These are phyloP conservation scores for Lunularia cruciata DNA, from an alignment of 225 moss, liverwort and hornwort species.

Conservation along the genomic window DNA sequence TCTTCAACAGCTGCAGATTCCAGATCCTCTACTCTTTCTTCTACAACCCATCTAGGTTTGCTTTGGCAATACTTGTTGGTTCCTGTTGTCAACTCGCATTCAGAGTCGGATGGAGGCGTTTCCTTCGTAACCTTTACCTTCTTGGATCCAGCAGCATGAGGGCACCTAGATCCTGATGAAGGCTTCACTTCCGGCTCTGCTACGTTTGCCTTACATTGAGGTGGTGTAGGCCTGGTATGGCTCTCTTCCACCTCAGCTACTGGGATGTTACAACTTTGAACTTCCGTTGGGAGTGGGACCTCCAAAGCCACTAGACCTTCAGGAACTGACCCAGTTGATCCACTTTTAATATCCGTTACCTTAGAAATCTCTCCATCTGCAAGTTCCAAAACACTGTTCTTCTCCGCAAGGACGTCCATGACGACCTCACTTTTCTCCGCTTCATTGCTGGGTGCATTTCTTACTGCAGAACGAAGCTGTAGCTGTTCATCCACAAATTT, in stretches of 20 bases:
- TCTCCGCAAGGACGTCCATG: not conserved
- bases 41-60: too few species aligned
- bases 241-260: not conserved
- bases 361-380: slow-evolving; percentile 3
- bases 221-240: too few species aligned
- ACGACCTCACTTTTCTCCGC: not conserved
- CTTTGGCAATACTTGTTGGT: not conserved
- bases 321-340: not conserved
- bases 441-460: not conserved
- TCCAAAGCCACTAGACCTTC: too few species aligned
- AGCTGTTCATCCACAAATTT: slow-evolving; percentile 63
- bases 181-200: too few species aligned
- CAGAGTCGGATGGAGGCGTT: not conserved
- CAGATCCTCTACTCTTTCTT: too few species aligned
- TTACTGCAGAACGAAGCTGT: slow-evolving; percentile 23
- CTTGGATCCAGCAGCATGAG: not conserved
- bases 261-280: not conserved
- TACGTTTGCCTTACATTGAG: too few species aligned
- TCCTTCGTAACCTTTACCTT: not conserved
- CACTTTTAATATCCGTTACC: not conserved
- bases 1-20: not conserved
- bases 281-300: not conserved
- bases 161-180: not conserved
- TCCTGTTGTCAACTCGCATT: not conserved
- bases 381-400: not conserved